A percentile compares a stretch with the other conserved stretches of the same genome.
These are phyloP conservation scores for Phytophthora sp. DNA, from an alignment of 352 stramenopile genomes.

Conservation along the genomic window DNA sequence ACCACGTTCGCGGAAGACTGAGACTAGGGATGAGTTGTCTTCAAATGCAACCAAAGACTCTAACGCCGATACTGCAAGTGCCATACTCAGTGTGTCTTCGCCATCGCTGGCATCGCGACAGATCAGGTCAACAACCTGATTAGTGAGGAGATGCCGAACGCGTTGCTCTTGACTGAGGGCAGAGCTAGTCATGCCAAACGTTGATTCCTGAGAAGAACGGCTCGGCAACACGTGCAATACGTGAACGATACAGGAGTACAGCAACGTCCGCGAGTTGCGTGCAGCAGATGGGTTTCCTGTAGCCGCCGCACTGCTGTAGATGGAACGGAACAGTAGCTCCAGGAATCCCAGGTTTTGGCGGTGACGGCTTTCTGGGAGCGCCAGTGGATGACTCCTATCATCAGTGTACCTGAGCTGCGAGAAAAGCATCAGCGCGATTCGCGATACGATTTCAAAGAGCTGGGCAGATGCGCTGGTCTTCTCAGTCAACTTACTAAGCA, in stretches of 20 bases:
- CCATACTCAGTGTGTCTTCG: constrained; percentile 82
- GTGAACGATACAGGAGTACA: constrained; percentile 83
- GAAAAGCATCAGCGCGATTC: constrained; percentile 68
- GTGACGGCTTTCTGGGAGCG: constrained; percentile 46
- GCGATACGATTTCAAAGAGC: constrained; percentile 78
- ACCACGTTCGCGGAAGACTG: constrained; percentile 71
- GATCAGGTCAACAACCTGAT: constrained; percentile 71
- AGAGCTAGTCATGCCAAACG: constrained; percentile 13
- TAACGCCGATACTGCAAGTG: constrained; percentile 72
- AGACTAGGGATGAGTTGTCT: constrained; percentile 49
- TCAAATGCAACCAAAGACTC: constrained; percentile 72
- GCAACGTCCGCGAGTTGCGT: constrained; percentile 76
- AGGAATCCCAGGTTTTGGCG: constrained; percentile 59
- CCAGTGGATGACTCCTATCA: constrained; percentile 14
- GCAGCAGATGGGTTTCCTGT: constrained; percentile 76
- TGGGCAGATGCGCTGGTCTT: constrained; percentile 60
- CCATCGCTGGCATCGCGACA: constrained; percentile 81
- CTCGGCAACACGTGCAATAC: constrained; percentile 53
- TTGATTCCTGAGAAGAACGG: constrained; percentile 18
- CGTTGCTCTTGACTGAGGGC: constrained; percentile 31
- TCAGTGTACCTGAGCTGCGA: constrained; percentile 47
- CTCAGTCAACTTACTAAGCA: constrained; percentile 70
- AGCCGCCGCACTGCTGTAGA: constrained; percentile 60
- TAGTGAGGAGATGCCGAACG: constrained; percentile 46
- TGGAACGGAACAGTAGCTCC: constrained; percentile 68